phyloP scores from a whole-genome alignment of 768 basidiomycete species.

The Xerocomus potaroensis region DNA sequence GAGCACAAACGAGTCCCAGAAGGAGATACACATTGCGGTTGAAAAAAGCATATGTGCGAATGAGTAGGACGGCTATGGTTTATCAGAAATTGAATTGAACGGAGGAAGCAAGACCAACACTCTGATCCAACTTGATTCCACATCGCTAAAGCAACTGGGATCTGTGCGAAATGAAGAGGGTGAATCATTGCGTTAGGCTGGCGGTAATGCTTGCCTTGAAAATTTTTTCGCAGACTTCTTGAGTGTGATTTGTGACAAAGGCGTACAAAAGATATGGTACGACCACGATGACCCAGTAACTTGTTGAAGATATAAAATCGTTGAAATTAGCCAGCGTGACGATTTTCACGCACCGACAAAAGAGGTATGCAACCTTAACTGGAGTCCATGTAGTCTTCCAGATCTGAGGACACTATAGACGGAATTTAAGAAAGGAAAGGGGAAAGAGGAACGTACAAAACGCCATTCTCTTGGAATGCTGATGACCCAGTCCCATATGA shows the following conservation, averaged over 20 bases:
- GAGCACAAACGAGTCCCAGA: conserved; percentile 56
- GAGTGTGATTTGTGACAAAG: conserved; percentile 66
- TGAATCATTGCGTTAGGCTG: neutral
- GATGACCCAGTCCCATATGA: conserved; percentile 83
- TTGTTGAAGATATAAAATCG: conserved; percentile 25
- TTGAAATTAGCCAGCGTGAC: conserved; percentile 3
- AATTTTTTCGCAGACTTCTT: conserved; percentile 61
- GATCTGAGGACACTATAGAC: conserved; percentile 40
- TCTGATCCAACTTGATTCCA: conserved; percentile 87
- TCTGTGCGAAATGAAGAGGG: conserved; percentile 35
- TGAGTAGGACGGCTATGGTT: conserved; percentile 63
- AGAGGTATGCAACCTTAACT: conserved; percentile 77
- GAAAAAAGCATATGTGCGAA: conserved; percentile 84
- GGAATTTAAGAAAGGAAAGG: neutral
- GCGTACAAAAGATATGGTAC: conserved; percentile 76
- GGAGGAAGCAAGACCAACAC: conserved; percentile 38
- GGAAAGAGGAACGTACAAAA: conserved; percentile 50
- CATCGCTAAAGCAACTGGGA: conserved; percentile 78
- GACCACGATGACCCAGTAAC: conserved; percentile 80
- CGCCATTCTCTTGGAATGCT: conserved; percentile 73
- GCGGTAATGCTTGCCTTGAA: conserved; percentile 48
- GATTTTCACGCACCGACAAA: conserved; percentile 62
- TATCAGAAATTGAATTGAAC: conserved; percentile 1
- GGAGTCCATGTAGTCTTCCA: conserved; percentile 85
- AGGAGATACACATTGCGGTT: conserved; percentile 70